Evolutionary conservation across 176 grass and related monocot species (phyloP), one percentile per base, ranked within the genome.

Genomic region (Aegilops speltoides): DNA sequence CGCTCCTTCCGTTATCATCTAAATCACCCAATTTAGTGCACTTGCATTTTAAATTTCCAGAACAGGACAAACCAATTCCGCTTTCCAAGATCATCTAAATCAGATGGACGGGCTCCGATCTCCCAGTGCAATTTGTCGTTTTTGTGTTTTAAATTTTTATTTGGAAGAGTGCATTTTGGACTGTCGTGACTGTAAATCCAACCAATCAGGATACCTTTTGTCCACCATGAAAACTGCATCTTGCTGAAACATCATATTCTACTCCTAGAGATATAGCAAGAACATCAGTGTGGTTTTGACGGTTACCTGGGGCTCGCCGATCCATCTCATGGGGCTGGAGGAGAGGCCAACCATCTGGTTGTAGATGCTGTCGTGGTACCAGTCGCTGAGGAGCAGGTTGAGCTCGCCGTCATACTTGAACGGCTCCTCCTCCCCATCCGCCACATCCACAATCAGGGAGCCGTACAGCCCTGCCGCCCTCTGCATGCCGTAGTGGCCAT

Each of bases 401-500:
- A 97, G 68, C 76, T 97, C 95, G 36, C 93, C 92, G 61, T 97
- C 95, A 77, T 97, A 97, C 79, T 93, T 68, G 81, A 97, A 95
- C 0, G 89, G 91, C 83, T 97, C 95, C 52, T 93, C 64, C 75
- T 90, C 87, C 24, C 89, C 93, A 19, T 95, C 89, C 1, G 89
- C 86, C 9, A 90, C 95, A 46, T 97, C 89, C 26, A 97, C 95
- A 13, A 93, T 88, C 61, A 97, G 85, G 9, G 91, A 97, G 5
- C 95, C 95, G 62, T 97, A 97, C 72, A 97, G 73, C 67, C 95
- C 95, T 11, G 95, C 95, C 3, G 95, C 89, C 36, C 95, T 86
- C 89, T 97, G 95, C 95, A 97, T 97, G 57, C 95, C 95, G 61
- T 88, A 95, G 84, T 97, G 93, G n/a, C 95, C 95, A 8, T 97